Evolutionary conservation across 192 early-diverging fungal species (phyloP), one percentile per base, ranked within the genome.

Genomic region (Podila clonocystis): DNA sequence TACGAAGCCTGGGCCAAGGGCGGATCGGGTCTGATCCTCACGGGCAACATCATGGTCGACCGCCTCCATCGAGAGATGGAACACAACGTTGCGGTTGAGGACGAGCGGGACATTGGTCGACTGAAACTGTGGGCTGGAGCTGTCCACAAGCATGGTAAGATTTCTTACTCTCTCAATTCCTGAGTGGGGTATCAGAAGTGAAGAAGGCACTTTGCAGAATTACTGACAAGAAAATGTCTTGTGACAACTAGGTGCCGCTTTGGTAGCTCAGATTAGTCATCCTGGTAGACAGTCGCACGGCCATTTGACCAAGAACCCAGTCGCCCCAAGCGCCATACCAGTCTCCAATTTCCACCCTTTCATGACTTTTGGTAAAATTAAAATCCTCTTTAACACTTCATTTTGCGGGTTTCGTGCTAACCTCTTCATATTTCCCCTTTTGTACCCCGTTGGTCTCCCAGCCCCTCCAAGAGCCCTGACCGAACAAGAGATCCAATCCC

Each of bases 401-500:
- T 22, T 55, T 6, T 28, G 33, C 62, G 0, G 2, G 0, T 13
- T n/a, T 19, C 12, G 9, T 36, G 33, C n/a, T 31, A 9, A 31
- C 62, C 28, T 64, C 7, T 17, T 29, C 13, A 50, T 48, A 4
- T 0, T 26, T 17, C 50, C 15, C 0, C 5, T 4, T 15, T 45
- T 45, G 41, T 45, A 45, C 41, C 17, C n/a, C n/a, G n/a, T n/a
- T n/a, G n/a, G n/a, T n/a, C n/a, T n/a, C n/a, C 13, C 45, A 69
- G 67, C 58, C 2, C 38, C 67, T 9, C 91, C 91, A 11, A 80
- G 86, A 55, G 88, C 87, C 28, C 74, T 97, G 63, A 86, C 87
- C 26, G 65, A 91, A 5, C 84, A 72, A 24, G 89, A 93, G 48
- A 95, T 98, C 68, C 73, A 87, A 9, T 57, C 70, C 2, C 80